Percentiles rank a stretch among this genome's conserved stretches.
phyloP scores from a whole-genome alignment of 495 filamentous ascomycete genomes.

The Podospora comata region DNA sequence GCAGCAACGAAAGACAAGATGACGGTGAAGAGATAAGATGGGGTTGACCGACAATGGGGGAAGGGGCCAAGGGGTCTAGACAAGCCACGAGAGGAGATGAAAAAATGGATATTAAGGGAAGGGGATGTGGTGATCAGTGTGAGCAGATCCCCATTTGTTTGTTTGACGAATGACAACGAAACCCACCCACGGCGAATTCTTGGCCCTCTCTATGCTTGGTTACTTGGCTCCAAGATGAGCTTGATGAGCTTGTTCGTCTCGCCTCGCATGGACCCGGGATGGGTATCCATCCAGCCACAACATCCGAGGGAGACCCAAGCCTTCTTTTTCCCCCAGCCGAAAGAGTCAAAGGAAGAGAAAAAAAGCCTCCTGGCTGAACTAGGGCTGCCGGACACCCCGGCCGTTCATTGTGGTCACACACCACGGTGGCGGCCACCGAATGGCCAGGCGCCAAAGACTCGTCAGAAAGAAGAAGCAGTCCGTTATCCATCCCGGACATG shows the following conservation, averaged over 20 bases:
- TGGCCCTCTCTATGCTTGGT: background rate
- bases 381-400: background rate
- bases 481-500: no score
- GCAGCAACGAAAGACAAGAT: slow-evolving; percentile 1
- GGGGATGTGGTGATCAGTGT: background rate
- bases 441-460: background rate
- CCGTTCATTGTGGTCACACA: background rate
- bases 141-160: background rate
- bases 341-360: background rate
- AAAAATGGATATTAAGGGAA: background rate
- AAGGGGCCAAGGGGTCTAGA: background rate
- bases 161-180: background rate
- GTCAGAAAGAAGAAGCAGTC: no score
- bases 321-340: background rate
- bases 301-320: background rate
- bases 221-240: background rate
- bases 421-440: background rate
- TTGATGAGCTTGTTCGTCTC: background rate
- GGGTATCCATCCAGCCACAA: no score
- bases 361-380: background rate
- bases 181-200: background rate
- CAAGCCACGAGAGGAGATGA: background rate
- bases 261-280: background rate
- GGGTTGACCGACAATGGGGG: background rate
- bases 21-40: background rate